phyloP scores from a whole-genome alignment of 495 filamentous ascomycete species.

The Aspergillus indologenus region DNA sequence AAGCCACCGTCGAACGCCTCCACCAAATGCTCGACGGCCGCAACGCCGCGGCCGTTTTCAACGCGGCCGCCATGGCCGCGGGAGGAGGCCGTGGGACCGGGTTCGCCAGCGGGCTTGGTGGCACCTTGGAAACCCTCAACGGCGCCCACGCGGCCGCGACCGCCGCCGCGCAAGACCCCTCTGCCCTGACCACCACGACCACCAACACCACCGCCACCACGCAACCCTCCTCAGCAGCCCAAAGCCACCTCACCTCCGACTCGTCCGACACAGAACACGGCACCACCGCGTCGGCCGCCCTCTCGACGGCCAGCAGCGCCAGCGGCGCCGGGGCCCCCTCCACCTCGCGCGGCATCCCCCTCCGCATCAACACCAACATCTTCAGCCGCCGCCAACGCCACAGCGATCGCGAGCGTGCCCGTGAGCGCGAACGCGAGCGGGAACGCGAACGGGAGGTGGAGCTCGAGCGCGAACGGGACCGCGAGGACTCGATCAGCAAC shows the following conservation, averaged over 20 bases:
- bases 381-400: conserved; percentile 28
- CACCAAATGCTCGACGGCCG: conserved; percentile 86
- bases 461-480: conserved; percentile 28
- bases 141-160: conserved; percentile 24
- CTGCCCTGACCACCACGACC: conserved; percentile 14
- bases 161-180: not conserved
- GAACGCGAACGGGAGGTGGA: conserved; percentile 15
- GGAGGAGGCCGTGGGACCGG: conserved; percentile 77
- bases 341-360: conserved; percentile 32
- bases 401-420: conserved; percentile 10
- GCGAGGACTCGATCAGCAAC: conserved; percentile 44
- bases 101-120: conserved; percentile 40
- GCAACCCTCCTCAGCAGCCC: conserved; percentile 21
- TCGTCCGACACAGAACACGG: conserved; percentile 49
- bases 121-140: conserved; percentile 45
- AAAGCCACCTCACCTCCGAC: conserved; percentile 39
- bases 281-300: conserved; percentile 18
- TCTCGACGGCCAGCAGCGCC: conserved; percentile 35
- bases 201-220: conserved; percentile 18
- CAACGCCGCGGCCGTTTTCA: conserved; percentile 96
- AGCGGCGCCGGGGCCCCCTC: conserved; percentile 26
- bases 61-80: conserved; percentile 96
- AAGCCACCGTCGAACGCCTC: conserved; percentile 86
- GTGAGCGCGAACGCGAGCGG: conserved; percentile 35
- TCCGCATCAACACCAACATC: conserved; percentile 46